Conservation (phyloP, 345 rosid species). For the Barbarea vulgaris region DNA sequence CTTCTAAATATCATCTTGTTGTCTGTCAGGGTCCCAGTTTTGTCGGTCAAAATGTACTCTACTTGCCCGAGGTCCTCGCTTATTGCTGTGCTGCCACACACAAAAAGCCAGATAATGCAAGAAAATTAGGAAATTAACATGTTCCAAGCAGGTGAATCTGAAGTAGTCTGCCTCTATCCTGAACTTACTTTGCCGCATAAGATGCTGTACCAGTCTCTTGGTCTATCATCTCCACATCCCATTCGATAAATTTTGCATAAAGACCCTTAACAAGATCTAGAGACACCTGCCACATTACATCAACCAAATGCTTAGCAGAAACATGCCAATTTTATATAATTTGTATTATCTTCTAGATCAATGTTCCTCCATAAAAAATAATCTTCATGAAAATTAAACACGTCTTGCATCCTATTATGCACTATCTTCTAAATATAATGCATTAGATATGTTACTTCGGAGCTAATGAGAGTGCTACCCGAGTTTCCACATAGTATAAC, state of each 20-base stretch:
- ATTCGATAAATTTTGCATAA: slow-evolving; percentile 94
- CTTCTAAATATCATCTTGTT: slow-evolving; percentile 96
- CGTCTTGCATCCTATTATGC: background rate
- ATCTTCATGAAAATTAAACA: background rate
- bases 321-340: background rate
- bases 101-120: slow-evolving; percentile 39
- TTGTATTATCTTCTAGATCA: background rate
- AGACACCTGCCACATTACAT: slow-evolving; percentile 68
- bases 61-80: slow-evolving; percentile 99
- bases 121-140: background rate
- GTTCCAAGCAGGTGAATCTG: slow-evolving; percentile 11
- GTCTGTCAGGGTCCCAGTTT: slow-evolving; percentile 98
- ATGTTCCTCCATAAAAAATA: background rate
- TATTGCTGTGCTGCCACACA: slow-evolving; percentile 97
- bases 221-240: slow-evolving; percentile 90
- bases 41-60: slow-evolving; percentile 97
- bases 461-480: background rate
- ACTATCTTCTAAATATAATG: too few species aligned
- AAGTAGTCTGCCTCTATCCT: slow-evolving; percentile 25
- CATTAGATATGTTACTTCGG: too few species aligned
- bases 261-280: slow-evolving; percentile 92
- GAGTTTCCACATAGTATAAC: background rate
- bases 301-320: slow-evolving; percentile 29
- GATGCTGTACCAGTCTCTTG: slow-evolving; percentile 76
- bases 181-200: slow-evolving; percentile 90